Conservation (phyloP, 2,329 filamentous ascomycete species). For the Colletotrichum salicis region DNA sequence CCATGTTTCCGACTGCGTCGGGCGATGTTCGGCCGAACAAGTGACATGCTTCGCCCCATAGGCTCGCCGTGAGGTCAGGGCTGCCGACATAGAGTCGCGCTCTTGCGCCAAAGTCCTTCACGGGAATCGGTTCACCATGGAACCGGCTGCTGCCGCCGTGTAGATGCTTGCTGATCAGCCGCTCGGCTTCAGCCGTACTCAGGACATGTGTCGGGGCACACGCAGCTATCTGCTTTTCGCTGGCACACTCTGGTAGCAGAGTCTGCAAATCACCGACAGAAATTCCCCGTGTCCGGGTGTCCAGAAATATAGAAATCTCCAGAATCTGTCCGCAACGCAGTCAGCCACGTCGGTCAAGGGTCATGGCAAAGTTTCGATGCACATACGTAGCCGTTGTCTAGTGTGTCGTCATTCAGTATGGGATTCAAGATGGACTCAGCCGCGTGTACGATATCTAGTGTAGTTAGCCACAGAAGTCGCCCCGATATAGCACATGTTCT, state of each 20-base stretch:
- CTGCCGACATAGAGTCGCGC: not conserved
- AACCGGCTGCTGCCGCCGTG: not conserved
- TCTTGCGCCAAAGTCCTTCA: not conserved
- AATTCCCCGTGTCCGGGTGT: not conserved
- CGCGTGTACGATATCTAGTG: not conserved
- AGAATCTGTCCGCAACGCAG: not conserved
- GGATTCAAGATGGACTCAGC: not conserved
- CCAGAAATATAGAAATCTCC: not conserved
- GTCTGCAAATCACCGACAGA: not conserved
- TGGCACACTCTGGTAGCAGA: not conserved
- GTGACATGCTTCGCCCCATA: not conserved
- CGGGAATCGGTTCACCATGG: not conserved
- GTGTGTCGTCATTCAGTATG: constrained; percentile 1
- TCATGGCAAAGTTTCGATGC: not conserved
- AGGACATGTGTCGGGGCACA: not conserved
- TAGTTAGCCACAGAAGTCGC: not conserved
- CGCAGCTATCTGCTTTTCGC: not conserved
- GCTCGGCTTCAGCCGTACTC: not conserved
- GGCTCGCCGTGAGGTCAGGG: not conserved
- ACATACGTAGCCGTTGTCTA: not conserved
- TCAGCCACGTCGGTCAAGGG: not conserved
- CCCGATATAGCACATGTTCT: not conserved
- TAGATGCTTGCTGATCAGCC: not conserved
- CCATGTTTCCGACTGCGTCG: not conserved
- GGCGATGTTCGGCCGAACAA: not conserved